Evolutionary conservation across 108 stramenopile genomes (phyloP), one percentile per base, ranked within the genome.

Genomic region (Thalassiosira profunda): DNA sequence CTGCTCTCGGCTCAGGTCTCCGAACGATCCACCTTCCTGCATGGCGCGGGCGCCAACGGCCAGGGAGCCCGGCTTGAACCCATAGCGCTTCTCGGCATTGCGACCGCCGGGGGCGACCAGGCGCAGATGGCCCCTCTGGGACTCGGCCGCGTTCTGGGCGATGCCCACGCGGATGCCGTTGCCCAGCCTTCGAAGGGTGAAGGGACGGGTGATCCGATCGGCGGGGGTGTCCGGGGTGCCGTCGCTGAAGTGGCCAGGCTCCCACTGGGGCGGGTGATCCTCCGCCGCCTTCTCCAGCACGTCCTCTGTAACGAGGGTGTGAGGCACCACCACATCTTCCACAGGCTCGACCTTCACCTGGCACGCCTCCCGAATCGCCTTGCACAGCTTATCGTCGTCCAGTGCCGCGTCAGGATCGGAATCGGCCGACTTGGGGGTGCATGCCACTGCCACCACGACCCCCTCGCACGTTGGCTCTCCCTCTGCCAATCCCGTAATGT

Each of bases 21-120:
- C 96, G 68, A 99, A 96, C 14, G 97, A 95, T 9, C 98, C 98
- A 31, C 98, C 98, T 72, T 99, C 98, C 76, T 98, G 97, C 97
- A 99, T 97, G 25, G 97, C 93, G 23, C 96, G 86, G 7, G 97
- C 92, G n/a, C 97, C 98, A 5, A 99, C 80, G 1, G 95, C 89
- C 80, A 97, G 88, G 28, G 83, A 79, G 9, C 95, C 95, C 11
- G 74, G 58, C 55, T 85, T 79, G 56, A 91, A 86, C 48, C 96
- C 96, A 28, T 91, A 63, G 52, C 86, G 59, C 41, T 85, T 91
- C 52, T 96, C 95, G 15, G 89, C 95, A 80, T 90, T 90, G 3
- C 97, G 87, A 8, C 98, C 98, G 34, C 97, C 98, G 15, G 97
- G 97, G 24, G 94, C 91, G 20, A 89, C 83, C 1, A 98, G 58